phyloP scores from a whole-genome alignment of 2,329 filamentous ascomycete genomes.

The Pseudogymnoascus sp. region DNA sequence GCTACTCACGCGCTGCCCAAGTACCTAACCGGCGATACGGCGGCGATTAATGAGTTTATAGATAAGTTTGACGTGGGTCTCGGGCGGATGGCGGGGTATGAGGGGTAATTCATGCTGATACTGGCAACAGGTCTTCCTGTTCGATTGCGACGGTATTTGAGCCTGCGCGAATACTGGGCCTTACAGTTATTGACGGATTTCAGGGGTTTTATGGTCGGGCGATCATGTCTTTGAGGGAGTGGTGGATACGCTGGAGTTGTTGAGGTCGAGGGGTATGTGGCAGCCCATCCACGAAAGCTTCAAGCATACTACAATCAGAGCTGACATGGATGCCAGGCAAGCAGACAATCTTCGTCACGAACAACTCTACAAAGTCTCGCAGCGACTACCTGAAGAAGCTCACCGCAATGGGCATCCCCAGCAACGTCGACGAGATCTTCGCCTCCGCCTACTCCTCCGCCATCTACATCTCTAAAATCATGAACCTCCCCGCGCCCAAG shows the following conservation, averaged over 20 bases:
- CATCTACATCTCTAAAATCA: conserved; percentile 90
- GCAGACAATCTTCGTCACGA: conserved; percentile 90
- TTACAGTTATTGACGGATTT: conserved; percentile 17
- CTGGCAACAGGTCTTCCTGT: conserved; percentile 66
- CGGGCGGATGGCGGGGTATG: conserved; percentile 9
- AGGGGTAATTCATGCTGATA: conserved; percentile 20
- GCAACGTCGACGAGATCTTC: conserved; percentile 82
- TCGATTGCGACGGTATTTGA: conserved; percentile 87
- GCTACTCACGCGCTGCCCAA: conserved; percentile 31
- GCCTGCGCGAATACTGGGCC: conserved; percentile 1
- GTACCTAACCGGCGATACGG: conserved; percentile 71
- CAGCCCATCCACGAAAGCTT: not conserved
- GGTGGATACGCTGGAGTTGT: conserved; percentile 74
- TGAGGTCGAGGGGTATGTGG: conserved; percentile 66
- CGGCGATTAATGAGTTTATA: conserved; percentile 74
- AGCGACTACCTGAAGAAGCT: conserved; percentile 91
- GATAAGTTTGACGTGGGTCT: conserved; percentile 80
- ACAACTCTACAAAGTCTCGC: conserved; percentile 96
- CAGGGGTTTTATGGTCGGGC: conserved; percentile 93
- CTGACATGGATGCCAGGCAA: conserved; percentile 54
- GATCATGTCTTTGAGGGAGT: conserved; percentile 81
- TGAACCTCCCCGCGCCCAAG: conserved; percentile 67
- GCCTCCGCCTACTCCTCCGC: conserved; percentile 91
- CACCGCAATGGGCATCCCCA: conserved; percentile 69
- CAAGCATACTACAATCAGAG: not conserved